A percentile compares a stretch with the other conserved stretches of the same genome.
phyloP scores from a whole-genome alignment of 768 basidiomycete genomes.

The Tricholoma bakamatsutake region DNA sequence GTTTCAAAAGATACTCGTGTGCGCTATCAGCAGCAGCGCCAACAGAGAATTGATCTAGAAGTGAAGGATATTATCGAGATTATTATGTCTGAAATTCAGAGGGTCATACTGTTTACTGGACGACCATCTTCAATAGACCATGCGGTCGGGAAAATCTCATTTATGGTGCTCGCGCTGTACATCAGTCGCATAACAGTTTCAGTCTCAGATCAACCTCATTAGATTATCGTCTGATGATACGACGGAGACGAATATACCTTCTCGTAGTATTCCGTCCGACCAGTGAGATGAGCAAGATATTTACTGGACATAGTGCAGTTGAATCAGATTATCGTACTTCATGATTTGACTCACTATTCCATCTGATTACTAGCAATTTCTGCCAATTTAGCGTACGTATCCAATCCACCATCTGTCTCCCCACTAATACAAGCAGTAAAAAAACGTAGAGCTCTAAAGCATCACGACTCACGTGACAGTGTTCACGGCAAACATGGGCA shows the following conservation, averaged over 20 bases:
- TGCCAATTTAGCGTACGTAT: conserved; percentile 29
- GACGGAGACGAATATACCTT: conserved; percentile 21
- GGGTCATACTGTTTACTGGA: conserved; percentile 37
- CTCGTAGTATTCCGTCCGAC: conserved; percentile 54
- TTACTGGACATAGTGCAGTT: conserved; percentile 34
- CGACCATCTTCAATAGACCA: conserved; percentile 44
- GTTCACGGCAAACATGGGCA: conserved; percentile 67
- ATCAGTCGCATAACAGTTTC: conserved; percentile 43
- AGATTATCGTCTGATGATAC: neutral
- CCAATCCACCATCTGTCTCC: conserved; percentile 27
- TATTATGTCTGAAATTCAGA: neutral
- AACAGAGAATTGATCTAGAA: conserved; percentile 39
- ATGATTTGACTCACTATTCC: conserved; percentile 41
- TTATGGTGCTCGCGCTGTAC: conserved; percentile 36
- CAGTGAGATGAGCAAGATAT: conserved; percentile 76
- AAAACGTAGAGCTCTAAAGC: neutral
- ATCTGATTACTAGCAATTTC: conserved; percentile 55
- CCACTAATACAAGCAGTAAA: conserved; percentile 25
- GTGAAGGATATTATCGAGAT: neutral
- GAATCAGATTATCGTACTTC: neutral
- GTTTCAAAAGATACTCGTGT: conserved; percentile 68
- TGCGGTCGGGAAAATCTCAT: conserved; percentile 49
- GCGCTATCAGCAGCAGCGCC: conserved; percentile 60
- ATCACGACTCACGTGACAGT: conserved; percentile 39
- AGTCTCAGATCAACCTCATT: conserved; percentile 28